These are phyloP conservation scores for Asterochloris sp. DNA, from an alignment of 139 green algal genomes.

Conservation along the genomic window DNA sequence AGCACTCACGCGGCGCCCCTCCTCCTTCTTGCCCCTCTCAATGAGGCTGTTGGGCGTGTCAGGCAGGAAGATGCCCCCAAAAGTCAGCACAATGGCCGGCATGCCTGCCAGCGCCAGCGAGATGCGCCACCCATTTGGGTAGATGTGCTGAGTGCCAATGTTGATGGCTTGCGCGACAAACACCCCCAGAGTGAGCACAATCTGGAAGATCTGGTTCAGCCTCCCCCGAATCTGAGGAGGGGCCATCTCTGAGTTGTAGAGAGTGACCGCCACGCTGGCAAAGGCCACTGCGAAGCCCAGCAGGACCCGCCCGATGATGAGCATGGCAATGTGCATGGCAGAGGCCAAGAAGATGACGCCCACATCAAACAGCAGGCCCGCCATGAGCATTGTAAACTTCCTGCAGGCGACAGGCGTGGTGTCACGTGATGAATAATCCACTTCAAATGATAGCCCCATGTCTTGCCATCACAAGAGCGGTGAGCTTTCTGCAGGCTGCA, in stretches of 20 bases:
- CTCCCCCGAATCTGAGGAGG: constrained; percentile 26
- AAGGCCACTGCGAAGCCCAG: constrained; percentile 76
- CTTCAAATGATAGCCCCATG: too few species aligned
- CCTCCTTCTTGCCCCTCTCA: constrained; percentile 48
- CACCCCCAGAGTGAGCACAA: constrained; percentile 28
- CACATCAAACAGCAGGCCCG: constrained; percentile 26
- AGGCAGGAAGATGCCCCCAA: constrained; percentile 59
- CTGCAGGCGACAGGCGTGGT: neutral
- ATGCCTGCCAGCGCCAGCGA: constrained; percentile 26
- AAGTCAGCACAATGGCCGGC: constrained; percentile 24
- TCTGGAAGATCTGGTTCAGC: constrained; percentile 32
- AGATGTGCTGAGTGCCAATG: constrained; percentile 22
- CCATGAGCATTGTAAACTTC: constrained; percentile 25
- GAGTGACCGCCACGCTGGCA: constrained; percentile 42
- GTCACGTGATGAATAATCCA: too few species aligned
- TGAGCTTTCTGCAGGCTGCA: too few species aligned
- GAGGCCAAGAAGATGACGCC: constrained; percentile 18
- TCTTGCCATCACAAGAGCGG: too few species aligned
- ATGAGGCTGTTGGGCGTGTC: constrained; percentile 81
- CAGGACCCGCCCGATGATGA: constrained; percentile 65
- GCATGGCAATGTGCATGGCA: constrained; percentile 38
- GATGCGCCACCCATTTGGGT: constrained; percentile 22
- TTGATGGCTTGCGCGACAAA: constrained; percentile 33
- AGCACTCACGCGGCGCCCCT: neutral
- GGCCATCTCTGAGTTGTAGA: constrained; percentile 49